These are phyloP conservation scores for Saccharomycopsis vini DNA, from an alignment of 805 yeast genomes.

Conservation along the genomic window DNA sequence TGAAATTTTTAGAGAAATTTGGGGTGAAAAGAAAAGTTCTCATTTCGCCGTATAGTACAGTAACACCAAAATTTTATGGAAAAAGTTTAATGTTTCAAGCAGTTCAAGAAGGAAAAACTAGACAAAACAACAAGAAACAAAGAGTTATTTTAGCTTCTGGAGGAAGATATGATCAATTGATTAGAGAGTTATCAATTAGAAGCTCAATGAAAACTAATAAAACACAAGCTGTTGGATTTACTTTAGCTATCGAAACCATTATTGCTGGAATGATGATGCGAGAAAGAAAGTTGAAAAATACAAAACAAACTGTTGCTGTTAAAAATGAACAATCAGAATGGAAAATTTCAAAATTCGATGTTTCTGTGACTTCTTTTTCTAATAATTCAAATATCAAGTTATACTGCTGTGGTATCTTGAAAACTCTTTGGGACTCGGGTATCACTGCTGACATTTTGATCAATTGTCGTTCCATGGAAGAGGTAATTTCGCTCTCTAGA, in stretches of 20 bases:
- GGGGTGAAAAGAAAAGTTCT: constrained; percentile 51
- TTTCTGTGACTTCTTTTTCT: constrained; percentile 63
- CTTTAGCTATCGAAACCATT: constrained; percentile 64
- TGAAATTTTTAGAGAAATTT: constrained; percentile 43
- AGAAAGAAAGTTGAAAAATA: constrained; percentile 32
- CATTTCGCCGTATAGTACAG: constrained; percentile 76
- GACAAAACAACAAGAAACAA: too few species aligned
- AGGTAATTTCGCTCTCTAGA: constrained; percentile 71
- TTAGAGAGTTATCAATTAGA: constrained; percentile 46
- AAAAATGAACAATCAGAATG: not conserved
- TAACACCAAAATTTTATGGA: constrained; percentile 68
- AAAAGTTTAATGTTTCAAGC: constrained; percentile 87
- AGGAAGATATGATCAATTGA: constrained; percentile 80
- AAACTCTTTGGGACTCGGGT: constrained; percentile 64
- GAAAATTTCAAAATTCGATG: constrained; percentile 47
- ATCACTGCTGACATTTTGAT: constrained; percentile 67
- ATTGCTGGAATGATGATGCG: constrained; percentile 42
- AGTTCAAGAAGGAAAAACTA: constrained; percentile 52
- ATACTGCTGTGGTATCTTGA: constrained; percentile 55
- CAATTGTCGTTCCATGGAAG: constrained; percentile 47
- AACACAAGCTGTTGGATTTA: constrained; percentile 76
- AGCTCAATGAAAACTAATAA: constrained; percentile 19
- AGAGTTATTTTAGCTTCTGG: constrained; percentile 67
- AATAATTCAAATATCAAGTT: constrained; percentile 33
- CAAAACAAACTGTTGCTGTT: constrained; percentile 23